Percentiles rank a stretch among this genome's conserved stretches.
phyloP scores from a whole-genome alignment of 2,329 filamentous ascomycete genomes.

The Trichoderma brevicompactum region DNA sequence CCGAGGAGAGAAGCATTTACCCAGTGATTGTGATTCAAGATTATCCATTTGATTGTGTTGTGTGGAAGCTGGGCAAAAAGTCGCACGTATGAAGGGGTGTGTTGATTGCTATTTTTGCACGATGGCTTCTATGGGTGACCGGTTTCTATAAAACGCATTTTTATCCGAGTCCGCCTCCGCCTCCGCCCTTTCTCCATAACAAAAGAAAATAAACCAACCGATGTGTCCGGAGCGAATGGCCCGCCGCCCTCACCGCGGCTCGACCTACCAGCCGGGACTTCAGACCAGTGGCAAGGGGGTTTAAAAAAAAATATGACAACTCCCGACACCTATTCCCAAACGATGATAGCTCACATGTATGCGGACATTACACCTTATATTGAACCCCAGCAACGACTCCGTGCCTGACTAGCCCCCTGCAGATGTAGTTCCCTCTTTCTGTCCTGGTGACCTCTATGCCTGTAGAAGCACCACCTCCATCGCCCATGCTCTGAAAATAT shows the following conservation, averaged over 20 bases:
- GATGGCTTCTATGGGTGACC: no score
- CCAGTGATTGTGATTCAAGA: not conserved
- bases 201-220: not conserved
- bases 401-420: slow-evolving; percentile 19
- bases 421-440: slow-evolving; percentile 16
- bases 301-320: slow-evolving; percentile 12
- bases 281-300: not conserved
- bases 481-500: no score
- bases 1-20: not conserved
- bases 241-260: not conserved
- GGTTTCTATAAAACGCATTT: no score
- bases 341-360: slow-evolving; percentile 18
- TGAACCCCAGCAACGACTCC: slow-evolving; percentile 5
- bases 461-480: not conserved
- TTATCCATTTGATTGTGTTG: not conserved
- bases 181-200: not conserved
- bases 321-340: slow-evolving; percentile 24
- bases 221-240: slow-evolving; percentile 6
- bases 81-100: not conserved
- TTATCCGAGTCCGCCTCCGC: no score
- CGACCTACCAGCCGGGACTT: not conserved
- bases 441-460: slow-evolving; percentile 1
- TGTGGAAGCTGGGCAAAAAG: not conserved
- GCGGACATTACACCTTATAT: slow-evolving; percentile 22
- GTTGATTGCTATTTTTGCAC: not conserved